Base-by-base conservation (phyloP, 2,329 filamentous ascomycete genomes). In the Fusarium nygamai region DNA sequence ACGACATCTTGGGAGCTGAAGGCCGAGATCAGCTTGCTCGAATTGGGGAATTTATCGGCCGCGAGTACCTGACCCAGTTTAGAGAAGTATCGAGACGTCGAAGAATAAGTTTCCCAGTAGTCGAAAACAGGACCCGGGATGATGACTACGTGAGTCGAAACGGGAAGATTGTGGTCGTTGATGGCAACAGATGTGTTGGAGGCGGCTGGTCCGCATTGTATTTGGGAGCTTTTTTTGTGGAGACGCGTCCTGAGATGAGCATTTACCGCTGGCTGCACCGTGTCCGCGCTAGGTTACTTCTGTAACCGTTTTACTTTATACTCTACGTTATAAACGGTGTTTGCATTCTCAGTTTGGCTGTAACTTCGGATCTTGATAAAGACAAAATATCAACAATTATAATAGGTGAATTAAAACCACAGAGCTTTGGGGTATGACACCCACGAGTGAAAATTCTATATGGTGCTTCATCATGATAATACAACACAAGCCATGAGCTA, bases 1-100 rank as follows among this genome's bases (percentile, higher is more conserved):
- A 85, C 43, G 82, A 79, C 84, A 85, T 86, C 68, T 64, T 78
- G 70, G 67, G 51, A 61, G 64, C 58, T 71, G 59, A 38, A 61
- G 46, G 44, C 60, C 71, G 68, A 61, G 65, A 76, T 74, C 62
- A 70, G 67, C 62, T 70, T 73, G 72, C 64, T 76, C 67, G 61
- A 65, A 64, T 70, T 60, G 72, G 58, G 44, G 44, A 48, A 61
- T 56, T 64, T 61, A 62, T 72, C 71, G 63, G 56, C 66, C 66
- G 71, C 53, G 53, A 65, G 48, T 61, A 62, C 64, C 20, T 54
- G 44, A 44, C 50, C 33, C 61, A 47, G 38, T 17, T 31, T 62
- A 43, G 24, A 60, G 24, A 57, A 51, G 41, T 51, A 59, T 70
- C 58, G 50, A 54, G 47, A 63, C 59, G 61, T 62, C 43, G 56